Evolutionary conservation across 768 basidiomycete species (phyloP), one percentile per base, ranked within the genome.

Genomic region (Tricholoma furcatifolium): DNA sequence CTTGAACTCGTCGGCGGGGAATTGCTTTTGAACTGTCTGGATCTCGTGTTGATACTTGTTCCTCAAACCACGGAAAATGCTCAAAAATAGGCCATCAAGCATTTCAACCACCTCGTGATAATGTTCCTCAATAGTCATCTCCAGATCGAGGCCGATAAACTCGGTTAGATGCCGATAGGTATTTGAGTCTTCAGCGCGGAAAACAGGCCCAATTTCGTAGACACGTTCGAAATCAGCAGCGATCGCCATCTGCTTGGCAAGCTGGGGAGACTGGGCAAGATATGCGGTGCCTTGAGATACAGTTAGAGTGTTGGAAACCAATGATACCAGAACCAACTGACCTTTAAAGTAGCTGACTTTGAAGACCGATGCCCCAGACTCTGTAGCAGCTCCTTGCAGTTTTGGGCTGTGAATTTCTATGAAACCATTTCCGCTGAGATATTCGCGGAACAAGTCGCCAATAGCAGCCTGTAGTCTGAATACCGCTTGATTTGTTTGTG

Each of bases 161-260:
- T 99, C 97, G 17, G 97, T 98, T 74, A 99, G 79, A 75, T 99
- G 97, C 46, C 97, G 89, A 67, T 98, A 93, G 2, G 97, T 98
- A 71, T 95, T 93, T 43, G 96, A 88, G 69, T 98, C 85, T 71
- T 98, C 97, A 14, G 97, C 97, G 56, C 97, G 92, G 78, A 98
- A 98, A 50, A 98, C 96, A 51, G 88, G 84, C 0, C 87, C 97
- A 55, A 99, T 93, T 72, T 99, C 97, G 72, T 95, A 99, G 7
- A 99, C 97, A 30, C 93, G 83, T 70, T 98, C 97, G 66, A 98
- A 94, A 73, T 98, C 97, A 49, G 93, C 94, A 31, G 97, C 93
- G 62, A 99, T 98, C 55, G 90, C 91, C 97, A 99, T 99, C 72
- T 99, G 97, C 71, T 99, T 99, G 46, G 94, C 92, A 14, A 98